Evolutionary conservation across 2,329 filamentous ascomycete species (phyloP).

Genomic region (Fusarium marasasianum): DNA sequence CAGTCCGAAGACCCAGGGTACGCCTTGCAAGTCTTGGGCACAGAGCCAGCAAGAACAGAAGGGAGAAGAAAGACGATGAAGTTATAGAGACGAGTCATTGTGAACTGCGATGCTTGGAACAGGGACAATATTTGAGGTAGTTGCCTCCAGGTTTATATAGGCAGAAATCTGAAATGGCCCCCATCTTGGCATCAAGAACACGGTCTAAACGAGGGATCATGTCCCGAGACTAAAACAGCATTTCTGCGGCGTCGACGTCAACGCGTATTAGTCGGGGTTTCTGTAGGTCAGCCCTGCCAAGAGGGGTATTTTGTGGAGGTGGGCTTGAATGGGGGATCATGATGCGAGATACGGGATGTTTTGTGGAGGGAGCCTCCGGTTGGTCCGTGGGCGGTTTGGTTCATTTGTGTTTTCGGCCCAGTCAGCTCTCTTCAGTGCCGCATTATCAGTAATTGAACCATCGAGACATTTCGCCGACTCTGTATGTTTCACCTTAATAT

Average conservation of each 20-base stretch:
- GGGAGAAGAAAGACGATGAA: background rate
- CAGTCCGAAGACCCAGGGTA: conserved; percentile 57
- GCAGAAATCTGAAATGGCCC: background rate
- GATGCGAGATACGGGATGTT: conserved; percentile 13
- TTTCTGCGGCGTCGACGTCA: background rate
- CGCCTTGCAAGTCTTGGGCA: conserved; percentile 53
- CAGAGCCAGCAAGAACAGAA: background rate
- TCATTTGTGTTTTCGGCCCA: background rate
- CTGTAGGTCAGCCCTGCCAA: conserved; percentile 24
- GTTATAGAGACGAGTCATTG: conserved; percentile 12
- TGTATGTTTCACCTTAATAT: accelerated
- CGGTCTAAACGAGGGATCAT: conserved; percentile 18
- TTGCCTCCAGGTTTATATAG: conserved; percentile 8
- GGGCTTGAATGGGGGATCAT: background rate
- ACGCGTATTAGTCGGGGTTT: conserved; percentile 27
- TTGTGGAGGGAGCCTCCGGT: background rate
- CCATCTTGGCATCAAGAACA: background rate
- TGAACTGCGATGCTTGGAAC: background rate
- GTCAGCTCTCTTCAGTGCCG: too few relatives aligned
- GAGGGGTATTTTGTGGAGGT: conserved; percentile 13
- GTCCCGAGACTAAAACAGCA: conserved; percentile 21
- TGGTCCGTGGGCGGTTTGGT: background rate
- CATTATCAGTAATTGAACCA: background rate
- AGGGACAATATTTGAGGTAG: accelerated
- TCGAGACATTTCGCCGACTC: too few relatives aligned